Percentiles rank a stretch among this genome's conserved stretches.
phyloP scores from a whole-genome alignment of 306 rosid genomes.

The Fagus sylvatica region DNA sequence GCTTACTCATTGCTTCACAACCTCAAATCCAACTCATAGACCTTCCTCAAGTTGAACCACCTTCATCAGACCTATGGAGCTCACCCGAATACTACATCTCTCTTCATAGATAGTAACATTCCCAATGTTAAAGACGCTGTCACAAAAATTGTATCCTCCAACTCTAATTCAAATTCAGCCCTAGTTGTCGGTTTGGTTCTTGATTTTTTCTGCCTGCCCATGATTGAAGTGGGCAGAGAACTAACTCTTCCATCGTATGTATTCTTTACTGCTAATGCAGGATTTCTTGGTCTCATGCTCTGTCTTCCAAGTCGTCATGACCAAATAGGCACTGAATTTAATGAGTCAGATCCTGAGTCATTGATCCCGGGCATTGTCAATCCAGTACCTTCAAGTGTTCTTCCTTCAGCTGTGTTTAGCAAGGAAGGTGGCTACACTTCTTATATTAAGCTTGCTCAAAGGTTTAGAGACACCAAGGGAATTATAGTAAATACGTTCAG shows the following conservation, averaged over 20 bases:
- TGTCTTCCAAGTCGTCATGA: constrained; percentile 31
- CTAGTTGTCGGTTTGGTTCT: constrained; percentile 42
- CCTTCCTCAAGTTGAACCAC: constrained; percentile 35
- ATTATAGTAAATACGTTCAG: constrained; percentile 52
- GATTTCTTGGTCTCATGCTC: constrained; percentile 35
- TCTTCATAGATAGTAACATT: constrained; percentile 27
- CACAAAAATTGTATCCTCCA: constrained; percentile 21
- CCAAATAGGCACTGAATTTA: constrained; percentile 25
- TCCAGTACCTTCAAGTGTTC: constrained; percentile 37
- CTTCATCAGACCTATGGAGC: constrained; percentile 24
- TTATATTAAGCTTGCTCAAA: constrained; percentile 36
- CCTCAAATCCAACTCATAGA: constrained; percentile 39
- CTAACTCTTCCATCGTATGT: constrained; percentile 48
- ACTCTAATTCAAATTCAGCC: constrained; percentile 14
- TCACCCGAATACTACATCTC: constrained; percentile 26
- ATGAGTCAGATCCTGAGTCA: constrained; percentile 31
- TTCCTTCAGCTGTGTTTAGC: constrained; percentile 34
- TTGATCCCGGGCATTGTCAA: constrained; percentile 42
- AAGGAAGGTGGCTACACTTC: constrained; percentile 49
- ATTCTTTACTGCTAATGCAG: constrained; percentile 43
- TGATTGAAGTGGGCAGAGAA: constrained; percentile 53
- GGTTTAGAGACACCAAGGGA: constrained; percentile 50
- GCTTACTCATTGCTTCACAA: constrained; percentile 33
- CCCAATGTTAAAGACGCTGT: constrained; percentile 25
- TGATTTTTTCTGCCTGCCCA: constrained; percentile 46